Conservation (phyloP, 345 rosid species). For the Brassica cretica region DNA sequence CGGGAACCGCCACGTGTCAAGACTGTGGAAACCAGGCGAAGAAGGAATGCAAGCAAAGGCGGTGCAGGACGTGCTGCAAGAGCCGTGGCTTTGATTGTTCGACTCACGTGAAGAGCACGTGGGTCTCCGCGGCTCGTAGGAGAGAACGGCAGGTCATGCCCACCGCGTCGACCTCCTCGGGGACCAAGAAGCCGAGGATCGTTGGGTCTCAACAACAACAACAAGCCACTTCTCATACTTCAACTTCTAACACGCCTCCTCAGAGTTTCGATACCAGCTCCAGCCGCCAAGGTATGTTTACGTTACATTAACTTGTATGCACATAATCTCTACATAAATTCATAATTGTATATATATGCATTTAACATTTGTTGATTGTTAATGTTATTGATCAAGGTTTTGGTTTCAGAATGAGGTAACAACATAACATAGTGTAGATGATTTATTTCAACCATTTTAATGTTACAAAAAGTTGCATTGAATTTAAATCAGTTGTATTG, state of each 20-base stretch:
- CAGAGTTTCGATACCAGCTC: slow-evolving; percentile 91
- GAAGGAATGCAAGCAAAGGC: slow-evolving; percentile 79
- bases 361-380: no score
- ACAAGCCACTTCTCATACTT: slow-evolving; percentile 79
- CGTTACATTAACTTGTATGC: background rate
- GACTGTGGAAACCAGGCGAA: slow-evolving; percentile 99
- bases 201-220: slow-evolving; percentile 66
- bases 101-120: slow-evolving; percentile 97
- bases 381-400: no score
- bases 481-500: background rate
- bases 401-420: background rate
- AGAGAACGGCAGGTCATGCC: slow-evolving; percentile 82
- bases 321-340: background rate
- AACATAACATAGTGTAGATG: background rate
- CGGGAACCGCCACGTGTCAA: slow-evolving; percentile 73
- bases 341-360: background rate
- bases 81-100: slow-evolving; percentile 88
- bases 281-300: slow-evolving; percentile 71
- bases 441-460: background rate
- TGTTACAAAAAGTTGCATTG: background rate
- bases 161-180: slow-evolving; percentile 63
- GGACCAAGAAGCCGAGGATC: slow-evolving; percentile 79
- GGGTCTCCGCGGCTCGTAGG: slow-evolving; percentile 92
- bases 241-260: slow-evolving; percentile 92
- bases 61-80: slow-evolving; percentile 95